Evolutionary conservation across 75 land plant genomes (phyloP).

Genomic region (Larix kaempferi): DNA sequence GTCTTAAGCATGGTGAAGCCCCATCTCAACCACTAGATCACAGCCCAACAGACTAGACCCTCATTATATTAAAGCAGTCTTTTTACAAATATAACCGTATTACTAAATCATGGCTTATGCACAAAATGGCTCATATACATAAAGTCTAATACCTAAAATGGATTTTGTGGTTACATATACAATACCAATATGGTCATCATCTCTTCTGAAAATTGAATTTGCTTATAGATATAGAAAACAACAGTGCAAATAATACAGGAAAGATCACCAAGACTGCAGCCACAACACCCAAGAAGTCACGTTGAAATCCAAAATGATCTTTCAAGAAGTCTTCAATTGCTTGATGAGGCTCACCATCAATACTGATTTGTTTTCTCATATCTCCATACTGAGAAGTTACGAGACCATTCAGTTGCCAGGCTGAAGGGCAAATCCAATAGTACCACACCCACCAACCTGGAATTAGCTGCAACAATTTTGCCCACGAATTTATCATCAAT

Average conservation of each 20-base stretch:
- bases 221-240: slow-evolving; percentile 68
- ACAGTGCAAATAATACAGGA: slow-evolving; percentile 36
- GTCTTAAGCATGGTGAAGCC: no score
- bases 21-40: no score
- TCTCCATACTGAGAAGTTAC: slow-evolving; percentile 77
- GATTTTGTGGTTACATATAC: no score
- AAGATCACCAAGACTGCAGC: slow-evolving; percentile 39
- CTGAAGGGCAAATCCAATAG: slow-evolving; percentile 84
- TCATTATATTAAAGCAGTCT: no score
- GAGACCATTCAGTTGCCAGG: slow-evolving; percentile 88
- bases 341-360: slow-evolving; percentile 23
- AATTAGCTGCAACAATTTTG: slow-evolving; percentile 51
- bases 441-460: slow-evolving; percentile 98
- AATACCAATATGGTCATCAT: slow-evolving; percentile 14
- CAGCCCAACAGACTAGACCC: no score
- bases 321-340: slow-evolving; percentile 40
- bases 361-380: slow-evolving; percentile 28
- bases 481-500: slow-evolving; percentile 7
- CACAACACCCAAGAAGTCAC: slow-evolving; percentile 31
- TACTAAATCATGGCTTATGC: no score
- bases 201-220: slow-evolving; percentile 69
- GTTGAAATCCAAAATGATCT: slow-evolving; percentile 53
- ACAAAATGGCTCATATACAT: no score
- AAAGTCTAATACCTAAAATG: no score
- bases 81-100: no score